Evolutionary conservation across 371 early-diverging fungal genomes (phyloP), one percentile per base, ranked within the genome.

Genomic region (Syncephalastrum contaminatum): DNA sequence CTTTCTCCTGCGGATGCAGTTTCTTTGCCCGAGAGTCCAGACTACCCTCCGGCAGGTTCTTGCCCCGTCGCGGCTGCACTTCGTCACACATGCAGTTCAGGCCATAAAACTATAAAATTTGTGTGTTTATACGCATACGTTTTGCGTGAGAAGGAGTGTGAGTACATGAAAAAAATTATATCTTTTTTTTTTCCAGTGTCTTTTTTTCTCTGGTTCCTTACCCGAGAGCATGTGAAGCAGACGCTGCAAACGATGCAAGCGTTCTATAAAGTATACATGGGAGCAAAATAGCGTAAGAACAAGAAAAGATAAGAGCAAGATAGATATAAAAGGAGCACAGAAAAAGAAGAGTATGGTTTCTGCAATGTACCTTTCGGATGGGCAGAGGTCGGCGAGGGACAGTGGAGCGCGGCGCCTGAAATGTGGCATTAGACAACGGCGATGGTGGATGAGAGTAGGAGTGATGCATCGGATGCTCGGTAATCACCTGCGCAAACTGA

Each of bases 151-250:
- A 30, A 30, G 36, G 5, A 2, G 36, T 4, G 12, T 30, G 8
- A 30, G 36, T 30, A 30, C 36, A 30, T 30, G 36, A 30, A 30
- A 30, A 30, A 30, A 30, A 30, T 30, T 30, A 30, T 30, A 12
- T 30, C 36, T 30, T 30, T 30, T 12, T 30, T 30, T 30, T 30
- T 12, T 30, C 2, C 36, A 10, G 36, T 30, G 2, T 12, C 36
- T 12, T 30, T 10, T 10, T 30, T 30, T 30, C 25, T 5, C 12
- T 8, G 10, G 36, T 30, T 30, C 36, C 63, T 63, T 72, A 70
- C 78, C 54, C 63, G 66, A 2, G 74, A 72, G 54, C 80, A 80
- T 24, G 80, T 80, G 56, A 80, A 80, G 56, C 80, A 80, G 16
- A 73, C 58, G 30, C 66, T 63, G 51, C 80, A 80, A 36, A 80